Evolutionary conservation across 352 stramenopile species (phyloP), one percentile per base, ranked within the genome.

Genomic region (Blastocystis hominis): DNA sequence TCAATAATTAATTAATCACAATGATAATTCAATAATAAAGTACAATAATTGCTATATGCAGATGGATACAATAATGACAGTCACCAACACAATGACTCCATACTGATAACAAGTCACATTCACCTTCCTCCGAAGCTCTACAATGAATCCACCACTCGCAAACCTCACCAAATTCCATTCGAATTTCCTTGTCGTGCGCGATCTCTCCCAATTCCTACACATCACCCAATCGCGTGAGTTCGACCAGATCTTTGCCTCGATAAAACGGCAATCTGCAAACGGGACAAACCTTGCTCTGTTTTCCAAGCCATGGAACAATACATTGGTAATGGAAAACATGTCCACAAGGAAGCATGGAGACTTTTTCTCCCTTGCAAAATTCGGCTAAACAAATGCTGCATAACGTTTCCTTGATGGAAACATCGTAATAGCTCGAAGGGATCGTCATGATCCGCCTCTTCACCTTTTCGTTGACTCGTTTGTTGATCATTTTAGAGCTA

Each of bases 311-410:
- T 24, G 70, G 70, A 1, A 40, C 36, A n/a, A 80, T 80, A 46
- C 70, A 80, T 2, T 64, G 6, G 42, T 64, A 80, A 38, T 80
- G 70, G 30, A 80, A 80, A 40, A 30, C 24, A 42, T 80, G 70
- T 7, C 55, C 24, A 38, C 70, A 80, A 15, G 70, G 70, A n/a
- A 80, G 44, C 36, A 80, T 34, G 17, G 70, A 80, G 13, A 80
- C 50, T 38, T 20, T 24, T 20, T 80, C 70, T 36, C 50, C 50
- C 42, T 80, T n/a, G 3, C 17, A n/a, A 38, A 66, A 80, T 13
- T 61, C n/a, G 10, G 62, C 70, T 4, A 80, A 63, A 62, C 70
- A 80, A 54, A 80, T 80, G 24, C 20, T 47, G 30, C 70, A 80
- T 15, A 46, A 47, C 36, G 40, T 17, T 30, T 61, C n/a, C 20